Evolutionary conservation across 2,329 filamentous ascomycete genomes (phyloP), one percentile per base, ranked within the genome.

Genomic region (Ramularia endophylla): DNA sequence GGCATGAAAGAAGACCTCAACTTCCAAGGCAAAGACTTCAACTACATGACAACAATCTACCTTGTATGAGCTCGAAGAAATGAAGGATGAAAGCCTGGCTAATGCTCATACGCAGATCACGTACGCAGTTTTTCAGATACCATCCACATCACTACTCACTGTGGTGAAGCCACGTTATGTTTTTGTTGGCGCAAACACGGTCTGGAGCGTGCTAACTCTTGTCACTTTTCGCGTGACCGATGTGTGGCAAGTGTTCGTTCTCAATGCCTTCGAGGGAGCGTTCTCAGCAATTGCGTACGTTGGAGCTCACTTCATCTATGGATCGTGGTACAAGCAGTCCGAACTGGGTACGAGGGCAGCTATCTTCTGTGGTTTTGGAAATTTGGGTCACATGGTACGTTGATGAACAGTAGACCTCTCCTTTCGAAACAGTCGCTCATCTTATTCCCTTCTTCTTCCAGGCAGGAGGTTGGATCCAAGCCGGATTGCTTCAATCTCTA

Each of bases 1-100:
- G 72, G 72, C 19, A 73, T 74, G 70, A 71, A 71, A 46, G 71
- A 75, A 44, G 71, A 74, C 34, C 59, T 75, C 5, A 47, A 55
- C 31, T 72, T 74, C 46, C 53, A 58, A 5, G 71, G 47, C 22
- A 50, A 50, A 41, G 47, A 50, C 17, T 50, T 43, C 32, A 50
- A 50, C 18, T 50, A 47, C 27, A 50, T 50, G 47, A 40, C 43
- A 4, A 50, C 47, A n/a, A 50, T 50, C 16, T 50, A 50, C 41
- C 47, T 67, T n/a, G n/a, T n/a, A n/a, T n/a, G n/a, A n/a, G n/a
- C n/a, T n/a, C n/a, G n/a, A n/a, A n/a, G n/a, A n/a, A n/a, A n/a
- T n/a, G n/a, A n/a, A n/a, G n/a, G n/a, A n/a, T n/a, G n/a, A n/a
- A n/a, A n/a, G n/a, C n/a, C n/a, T n/a, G n/a, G n/a, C n/a, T n/a